Percentiles rank a stretch among this genome's conserved stretches.
Evolutionary conservation across 2,329 filamentous ascomycete genomes (phyloP).

Genomic region (Trichocomaceae sp.): DNA sequence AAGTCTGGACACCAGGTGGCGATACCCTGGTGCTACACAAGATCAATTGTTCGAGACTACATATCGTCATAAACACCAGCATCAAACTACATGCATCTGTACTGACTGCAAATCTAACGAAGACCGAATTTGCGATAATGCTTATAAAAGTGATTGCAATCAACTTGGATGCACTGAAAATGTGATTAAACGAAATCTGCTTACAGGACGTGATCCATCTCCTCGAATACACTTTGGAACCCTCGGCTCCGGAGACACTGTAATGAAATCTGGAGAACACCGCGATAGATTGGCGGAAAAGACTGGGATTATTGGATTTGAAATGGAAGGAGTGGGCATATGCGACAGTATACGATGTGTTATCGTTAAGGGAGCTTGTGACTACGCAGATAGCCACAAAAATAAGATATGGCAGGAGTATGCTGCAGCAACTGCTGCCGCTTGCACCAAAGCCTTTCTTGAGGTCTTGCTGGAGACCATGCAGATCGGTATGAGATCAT

Average conservation of each 20-base stretch:
- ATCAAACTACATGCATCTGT: neutral
- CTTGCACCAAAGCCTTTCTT: slow-evolving; percentile 15
- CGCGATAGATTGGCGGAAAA: slow-evolving; percentile 32
- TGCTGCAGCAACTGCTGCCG: too few relatives aligned
- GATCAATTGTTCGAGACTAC: slow-evolving; percentile 11
- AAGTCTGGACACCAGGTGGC: neutral
- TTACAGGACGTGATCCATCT: neutral
- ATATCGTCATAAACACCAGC: slow-evolving; percentile 8
- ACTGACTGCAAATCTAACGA: neutral
- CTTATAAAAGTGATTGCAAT: slow-evolving; percentile 4
- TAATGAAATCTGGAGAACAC: slow-evolving; percentile 35
- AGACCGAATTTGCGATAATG: slow-evolving; percentile 1
- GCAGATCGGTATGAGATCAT: neutral
- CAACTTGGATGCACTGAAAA: neutral
- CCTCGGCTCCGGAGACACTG: slow-evolving; percentile 15
- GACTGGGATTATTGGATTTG: slow-evolving; percentile 16
- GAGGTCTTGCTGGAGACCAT: neutral
- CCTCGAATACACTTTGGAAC: slow-evolving; percentile 31
- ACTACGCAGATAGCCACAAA: too few relatives aligned
- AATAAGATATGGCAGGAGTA: too few relatives aligned
- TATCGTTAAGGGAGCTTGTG: too few relatives aligned
- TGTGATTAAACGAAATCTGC: neutral
- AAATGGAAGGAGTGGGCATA: slow-evolving; percentile 20
- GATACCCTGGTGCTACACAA: slow-evolving; percentile 5
- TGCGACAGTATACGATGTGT: slow-evolving; percentile 15